Evolutionary conservation across 768 basidiomycete species (phyloP), one percentile per base, ranked within the genome.

Genomic region (Cytidiella melzeri): DNA sequence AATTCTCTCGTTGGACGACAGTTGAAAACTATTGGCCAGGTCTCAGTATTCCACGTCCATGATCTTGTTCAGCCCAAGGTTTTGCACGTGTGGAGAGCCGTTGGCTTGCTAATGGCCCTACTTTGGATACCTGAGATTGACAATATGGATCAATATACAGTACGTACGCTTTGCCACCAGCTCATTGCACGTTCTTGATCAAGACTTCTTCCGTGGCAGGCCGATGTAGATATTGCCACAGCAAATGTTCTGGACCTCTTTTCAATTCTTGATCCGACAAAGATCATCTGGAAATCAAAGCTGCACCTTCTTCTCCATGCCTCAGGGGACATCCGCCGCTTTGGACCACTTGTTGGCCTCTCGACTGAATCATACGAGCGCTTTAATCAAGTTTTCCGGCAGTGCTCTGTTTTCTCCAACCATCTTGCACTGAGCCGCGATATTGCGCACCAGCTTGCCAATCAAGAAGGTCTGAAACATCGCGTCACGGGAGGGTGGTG

Each of bases 11-110:
- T n/a, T n/a, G n/a, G n/a, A n/a, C n/a, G n/a, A n/a, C n/a, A n/a
- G n/a, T n/a, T n/a, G n/a, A n/a, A 74, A 51, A 66, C 64, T 0
- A 18, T 76, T 0, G 56, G 57, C 1, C 73, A 75, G 53, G 61
- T 64, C 9, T 60, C 59, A 19, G 51, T 58, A 1, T 75, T 74
- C 52, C 69, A 72, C 45, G 26, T 63, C 2, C 47, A 62, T 47
- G 57, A 60, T 25, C 45, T 56, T 7, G 43, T 60, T 3, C 52
- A 52, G 1, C 15, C 48, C 2, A 43, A 7, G 12, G 18, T 60
- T 0, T 50, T 56, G 6, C 5, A 52, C 3, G 48, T 57, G 4
- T 62, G 61, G 61, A 21, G 51, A 1, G 45, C 61, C 11, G 28
- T 55, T 3, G 53, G 61, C 4, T 41, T 50, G 11, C 30, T 64